Evolutionary conservation across 2,329 filamentous ascomycete genomes (phyloP), one percentile per base, ranked within the genome.

Genomic region (Aureobasidium sp.): DNA sequence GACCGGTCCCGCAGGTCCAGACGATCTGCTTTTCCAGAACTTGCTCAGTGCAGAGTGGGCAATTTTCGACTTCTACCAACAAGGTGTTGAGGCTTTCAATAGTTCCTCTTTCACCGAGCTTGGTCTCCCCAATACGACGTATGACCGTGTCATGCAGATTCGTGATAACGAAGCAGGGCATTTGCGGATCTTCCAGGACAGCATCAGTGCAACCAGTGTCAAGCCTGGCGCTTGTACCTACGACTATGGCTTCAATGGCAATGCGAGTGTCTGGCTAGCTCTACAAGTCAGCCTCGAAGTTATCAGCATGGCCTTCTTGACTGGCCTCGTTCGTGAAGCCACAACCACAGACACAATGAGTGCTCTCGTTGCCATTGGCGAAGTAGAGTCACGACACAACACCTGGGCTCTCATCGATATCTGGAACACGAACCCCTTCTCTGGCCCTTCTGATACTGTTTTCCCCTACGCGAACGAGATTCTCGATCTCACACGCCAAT

Each of bases 141-240:
- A 76, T 62, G 68, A 72, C 20, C 71, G 74, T 5, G 69, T 77
- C 44, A 64, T 66, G 63, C 72, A 78, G 63, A 79, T 79, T 59
- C 72, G 77, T 7, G 74, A 79, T 64, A 79, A 78, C 47, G 78
- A 79, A 67, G 77, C 77, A 20, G 77, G 77, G 3, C 76, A 79
- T 63, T 66, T 78, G 17, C 71, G 74, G 29, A 76, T 78, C 62
- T 79, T 79, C 67, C 76, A 78, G 63, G 73, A 75, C 62, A 68
- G 73, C 39, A 79, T 79, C 48, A 77, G 74, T 1, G 63, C 68
- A n/a, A 74, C 70, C 2, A 77, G 74, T 1, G 65, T 77, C 29
- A 79, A 78, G 65, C 77, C 77, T 0, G 74, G 72, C 0, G 65
- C 69, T 2, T 76, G 74, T 67, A 65, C 68, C 26, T 76, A 76